Conservation (phyloP, 306 rosid genomes). For the Casuarina equisetifolia region DNA sequence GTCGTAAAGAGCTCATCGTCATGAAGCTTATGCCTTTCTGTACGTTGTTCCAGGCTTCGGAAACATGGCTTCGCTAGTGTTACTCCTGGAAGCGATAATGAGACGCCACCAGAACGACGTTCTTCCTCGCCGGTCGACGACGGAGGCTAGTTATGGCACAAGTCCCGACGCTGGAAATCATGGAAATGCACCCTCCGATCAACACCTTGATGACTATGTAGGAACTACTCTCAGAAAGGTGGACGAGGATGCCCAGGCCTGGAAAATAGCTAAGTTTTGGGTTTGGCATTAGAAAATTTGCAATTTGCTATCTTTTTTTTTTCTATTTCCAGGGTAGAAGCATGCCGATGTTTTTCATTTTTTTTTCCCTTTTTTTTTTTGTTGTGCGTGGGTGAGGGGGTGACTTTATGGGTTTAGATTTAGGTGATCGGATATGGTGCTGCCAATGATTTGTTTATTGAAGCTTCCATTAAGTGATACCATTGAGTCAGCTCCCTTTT, state of each 20-base stretch:
- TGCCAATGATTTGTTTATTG: too few species aligned
- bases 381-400: too few species aligned
- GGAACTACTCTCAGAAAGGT: constrained; percentile 8
- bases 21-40: neutral
- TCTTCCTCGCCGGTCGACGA: neutral
- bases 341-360: too few species aligned
- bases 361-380: too few species aligned
- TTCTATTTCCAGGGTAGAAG: too few species aligned
- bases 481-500: too few species aligned
- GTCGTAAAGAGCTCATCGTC: neutral
- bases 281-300: constrained; percentile 26
- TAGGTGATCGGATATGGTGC: too few species aligned
- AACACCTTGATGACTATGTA: constrained; percentile 28
- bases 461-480: too few species aligned
- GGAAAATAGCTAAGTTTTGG: constrained; percentile 34
- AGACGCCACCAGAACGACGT: constrained; percentile 27
- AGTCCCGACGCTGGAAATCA: constrained; percentile 14
- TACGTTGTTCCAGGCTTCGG: neutral
- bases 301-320: neutral
- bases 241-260: constrained; percentile 27
- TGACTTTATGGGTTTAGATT: too few species aligned
- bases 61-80: constrained; percentile 46
- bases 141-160: constrained; percentile 8
- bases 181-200: constrained; percentile 20
- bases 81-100: constrained; percentile 41